Evolutionary conservation across 164 flowering plant species (phyloP), one percentile per base, ranked within the genome.

Genomic region (Vitis labrusca): DNA sequence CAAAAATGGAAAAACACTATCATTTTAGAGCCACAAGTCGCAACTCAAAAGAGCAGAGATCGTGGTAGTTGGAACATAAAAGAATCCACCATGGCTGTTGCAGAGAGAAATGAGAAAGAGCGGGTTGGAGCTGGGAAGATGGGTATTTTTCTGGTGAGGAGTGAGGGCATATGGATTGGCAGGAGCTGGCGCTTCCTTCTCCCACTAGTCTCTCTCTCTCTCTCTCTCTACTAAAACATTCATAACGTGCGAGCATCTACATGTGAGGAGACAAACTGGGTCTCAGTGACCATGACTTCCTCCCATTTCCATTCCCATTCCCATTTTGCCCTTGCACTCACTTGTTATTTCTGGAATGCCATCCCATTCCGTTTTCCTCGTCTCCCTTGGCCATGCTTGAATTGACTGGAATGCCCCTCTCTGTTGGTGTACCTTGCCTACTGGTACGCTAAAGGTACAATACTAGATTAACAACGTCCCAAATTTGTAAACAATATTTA

Each of bases 231-330:
- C 23, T 12, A 23, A 4, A 23, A 66, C 78, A 70, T 68, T 69
- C 79, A 71, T 82, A 88, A 86, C 93, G 88, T 89, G 97, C 72
- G 85, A 82, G 71, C 85, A 85, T 84, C 89, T 81, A 79, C 85
- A 81, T 71, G 71, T 56, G 73, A 79, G 90, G 88, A 80, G 92
- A 90, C 94, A 84, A 80, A 58, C 75, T 65, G 84, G 86, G 73
- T 73, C 71, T 51, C 12, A 9, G 29, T 71, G 79, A 82, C 78
- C 10, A 55, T 30, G 82, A 81, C 87, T 10, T 10, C 63, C 56
- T 10, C 64, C 65, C 48, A 16, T 67, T 64, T n/a, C 30, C 12
- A 16, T 50, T 29, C 14, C 30, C 12, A 16, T 50, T 29, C 14
- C 65, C 55, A 11, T 27, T 53, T 71, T 54, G 50, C 70, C 76